Evolutionary conservation across 768 basidiomycete species (phyloP).

Genomic region (Serendipita indica): DNA sequence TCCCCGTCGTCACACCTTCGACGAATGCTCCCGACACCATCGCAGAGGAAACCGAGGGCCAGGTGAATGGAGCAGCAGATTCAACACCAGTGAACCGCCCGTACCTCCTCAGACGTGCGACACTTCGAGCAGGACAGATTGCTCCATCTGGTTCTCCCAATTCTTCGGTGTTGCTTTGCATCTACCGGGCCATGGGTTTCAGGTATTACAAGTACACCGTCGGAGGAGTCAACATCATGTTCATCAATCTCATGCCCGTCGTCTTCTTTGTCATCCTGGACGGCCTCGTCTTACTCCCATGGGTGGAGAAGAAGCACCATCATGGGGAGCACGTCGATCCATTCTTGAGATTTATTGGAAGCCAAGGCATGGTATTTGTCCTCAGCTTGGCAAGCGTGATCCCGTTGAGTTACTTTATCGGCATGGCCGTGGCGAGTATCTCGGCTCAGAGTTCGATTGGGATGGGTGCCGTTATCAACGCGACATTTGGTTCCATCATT

Average conservation of each 20-base stretch:
- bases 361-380: conserved; percentile 67
- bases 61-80: background rate
- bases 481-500: conserved; percentile 95
- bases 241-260: conserved; percentile 84
- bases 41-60: background rate
- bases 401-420: conserved; percentile 96
- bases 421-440: conserved; percentile 98
- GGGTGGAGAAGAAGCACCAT: conserved; percentile 45
- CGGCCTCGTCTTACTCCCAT: conserved; percentile 63
- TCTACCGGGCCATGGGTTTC: conserved; percentile 76
- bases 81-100: conserved; percentile 19
- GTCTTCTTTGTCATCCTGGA: conserved; percentile 96
- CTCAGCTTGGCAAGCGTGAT: conserved; percentile 82
- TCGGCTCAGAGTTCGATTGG: conserved; percentile 98
- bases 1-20: conserved; percentile 37
- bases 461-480: conserved; percentile 99
- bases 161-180: conserved; percentile 86
- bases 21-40: background rate
- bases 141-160: conserved; percentile 71
- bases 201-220: conserved; percentile 99
- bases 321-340: conserved; percentile 43
- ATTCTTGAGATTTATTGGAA: conserved; percentile 53
- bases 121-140: conserved; percentile 72
- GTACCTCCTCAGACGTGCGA: conserved; percentile 54
- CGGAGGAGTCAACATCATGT: conserved; percentile 95